Conservation (phyloP, 1,284 basidiomycete genomes). For the Coniferiporia sulphurascens region DNA sequence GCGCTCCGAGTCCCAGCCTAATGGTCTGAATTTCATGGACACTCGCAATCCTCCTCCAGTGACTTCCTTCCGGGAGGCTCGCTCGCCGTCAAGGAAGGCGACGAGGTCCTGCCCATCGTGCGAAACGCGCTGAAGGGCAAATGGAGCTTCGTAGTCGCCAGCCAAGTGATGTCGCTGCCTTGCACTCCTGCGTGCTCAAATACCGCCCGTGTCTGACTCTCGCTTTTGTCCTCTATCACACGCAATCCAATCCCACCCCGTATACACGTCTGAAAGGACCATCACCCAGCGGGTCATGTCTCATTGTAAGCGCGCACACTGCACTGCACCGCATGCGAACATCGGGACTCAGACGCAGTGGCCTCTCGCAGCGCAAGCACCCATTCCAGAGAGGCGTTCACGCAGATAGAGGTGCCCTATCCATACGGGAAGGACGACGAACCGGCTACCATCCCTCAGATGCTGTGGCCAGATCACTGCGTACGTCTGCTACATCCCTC, state of each 20-base stretch:
- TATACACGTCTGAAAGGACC: constrained; percentile 15
- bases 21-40: neutral
- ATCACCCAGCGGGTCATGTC: constrained; percentile 19
- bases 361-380: constrained; percentile 11
- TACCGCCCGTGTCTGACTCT: too few species aligned
- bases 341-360: too few species aligned
- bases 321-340: too few species aligned
- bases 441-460: constrained; percentile 15
- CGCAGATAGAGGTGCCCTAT: constrained; percentile 14
- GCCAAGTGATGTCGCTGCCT: constrained; percentile 12
- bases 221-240: neutral
- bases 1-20: neutral
- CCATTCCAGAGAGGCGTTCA: constrained; percentile 10
- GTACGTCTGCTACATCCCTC: constrained; percentile 1
- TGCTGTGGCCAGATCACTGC: constrained; percentile 22
- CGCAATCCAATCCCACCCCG: neutral
- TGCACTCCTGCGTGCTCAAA: too few species aligned
- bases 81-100: constrained; percentile 17
- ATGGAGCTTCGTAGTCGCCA: constrained; percentile 19
- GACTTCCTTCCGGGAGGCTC: constrained; percentile 21
- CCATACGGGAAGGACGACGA: constrained; percentile 3
- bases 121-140: constrained; percentile 6
- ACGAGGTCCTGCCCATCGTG: constrained; percentile 17
- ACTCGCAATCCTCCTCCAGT: neutral
- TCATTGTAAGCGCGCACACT: constrained; percentile 17